These are phyloP conservation scores for Diaporthe sp. DNA, from an alignment of 2,329 filamentous ascomycete genomes.

Conservation along the genomic window DNA sequence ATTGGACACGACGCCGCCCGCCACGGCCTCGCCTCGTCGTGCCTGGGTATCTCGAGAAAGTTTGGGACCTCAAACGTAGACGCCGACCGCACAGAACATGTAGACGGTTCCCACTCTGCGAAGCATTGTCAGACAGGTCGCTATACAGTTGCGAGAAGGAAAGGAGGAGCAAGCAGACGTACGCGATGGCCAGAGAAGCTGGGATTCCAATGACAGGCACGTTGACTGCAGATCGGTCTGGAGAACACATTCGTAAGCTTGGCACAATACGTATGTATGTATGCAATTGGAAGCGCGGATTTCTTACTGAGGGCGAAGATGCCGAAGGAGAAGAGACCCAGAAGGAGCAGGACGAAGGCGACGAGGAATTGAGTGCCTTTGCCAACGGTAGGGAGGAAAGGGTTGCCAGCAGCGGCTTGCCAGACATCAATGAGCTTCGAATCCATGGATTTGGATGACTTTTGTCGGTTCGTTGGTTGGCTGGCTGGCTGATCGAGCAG, in stretches of 20 bases:
- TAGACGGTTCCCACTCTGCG: conserved; percentile 91
- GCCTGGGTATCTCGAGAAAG: conserved; percentile 41
- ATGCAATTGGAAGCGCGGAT: not conserved
- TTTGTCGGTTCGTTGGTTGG: conserved; percentile 9
- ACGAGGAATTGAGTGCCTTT: conserved; percentile 89
- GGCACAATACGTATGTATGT: too few species aligned
- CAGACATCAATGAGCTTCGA: conserved; percentile 89
- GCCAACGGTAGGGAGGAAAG: conserved; percentile 83
- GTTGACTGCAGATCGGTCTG: conserved; percentile 86
- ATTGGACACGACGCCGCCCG: conserved; percentile 49
- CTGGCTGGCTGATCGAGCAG: not conserved
- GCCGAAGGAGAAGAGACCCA: conserved; percentile 80
- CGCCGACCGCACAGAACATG: conserved; percentile 98
- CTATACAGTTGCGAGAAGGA: not conserved
- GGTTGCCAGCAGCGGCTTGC: conserved; percentile 90
- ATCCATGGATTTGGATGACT: conserved; percentile 68
- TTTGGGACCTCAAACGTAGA: conserved; percentile 85
- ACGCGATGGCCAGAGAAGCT: conserved; percentile 92
- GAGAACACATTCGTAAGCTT: conserved; percentile 45
- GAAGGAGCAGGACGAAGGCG: conserved; percentile 80
- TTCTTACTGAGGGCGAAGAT: conserved; percentile 87
- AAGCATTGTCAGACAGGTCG: conserved; percentile 32
- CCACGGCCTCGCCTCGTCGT: conserved; percentile 38
- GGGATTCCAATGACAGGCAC: conserved; percentile 85
- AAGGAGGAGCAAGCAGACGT: conserved; percentile 56